Base-by-base conservation (phyloP, 2,329 filamentous ascomycete genomes). In the Aschersonia sp. region DNA sequence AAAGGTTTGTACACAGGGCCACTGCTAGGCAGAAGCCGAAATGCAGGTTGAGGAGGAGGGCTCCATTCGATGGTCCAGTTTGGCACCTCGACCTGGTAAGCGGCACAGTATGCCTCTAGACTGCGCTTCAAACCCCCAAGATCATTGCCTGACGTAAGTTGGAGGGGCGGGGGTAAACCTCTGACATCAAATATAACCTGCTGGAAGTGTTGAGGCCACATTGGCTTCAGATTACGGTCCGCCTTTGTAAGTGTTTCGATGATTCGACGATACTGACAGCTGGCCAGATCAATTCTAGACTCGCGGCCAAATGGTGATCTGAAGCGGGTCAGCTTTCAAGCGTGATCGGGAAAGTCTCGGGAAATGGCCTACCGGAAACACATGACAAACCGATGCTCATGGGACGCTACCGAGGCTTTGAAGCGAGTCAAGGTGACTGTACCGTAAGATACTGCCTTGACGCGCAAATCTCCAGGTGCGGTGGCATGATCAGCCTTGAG, bases 151-250 rank as follows among this genome's bases (percentile, higher is more conserved):
- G 72, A 69, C 1, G 75, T 73, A 31, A 78, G 59, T 49, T 75
- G 71, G 47, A 75, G 68, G 6, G 72, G 71, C 9, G 73, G 68
- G 6, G 71, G 68, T 11, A 77, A 66, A 6, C 73, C 73, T 42
- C 68, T 66, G 46, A 78, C 67, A 45, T 69, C 68, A 53, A 78
- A 78, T 4, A 76, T 68, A 41, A 64, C 63, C 37, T 70, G 68
- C 52, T 77, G 75, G 59, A 75, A 69, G 39, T 73, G 64, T 46
- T 75, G 69, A 8, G 75, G 75, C 75, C 75, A 79, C 49, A 72
- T 72, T 0, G 75, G 75, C 55, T 77, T 78, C 43, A 79, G 59
- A 47, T 70, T 72, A 39, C 73, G 70, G 54, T 79, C 75, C 31
- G 69, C 68, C 47, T 70, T 74, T 48, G 73, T 73, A 33, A 79